Evolutionary conservation across 1,139 yeast genomes (phyloP).

Genomic region (Candida buenavistaensis): DNA sequence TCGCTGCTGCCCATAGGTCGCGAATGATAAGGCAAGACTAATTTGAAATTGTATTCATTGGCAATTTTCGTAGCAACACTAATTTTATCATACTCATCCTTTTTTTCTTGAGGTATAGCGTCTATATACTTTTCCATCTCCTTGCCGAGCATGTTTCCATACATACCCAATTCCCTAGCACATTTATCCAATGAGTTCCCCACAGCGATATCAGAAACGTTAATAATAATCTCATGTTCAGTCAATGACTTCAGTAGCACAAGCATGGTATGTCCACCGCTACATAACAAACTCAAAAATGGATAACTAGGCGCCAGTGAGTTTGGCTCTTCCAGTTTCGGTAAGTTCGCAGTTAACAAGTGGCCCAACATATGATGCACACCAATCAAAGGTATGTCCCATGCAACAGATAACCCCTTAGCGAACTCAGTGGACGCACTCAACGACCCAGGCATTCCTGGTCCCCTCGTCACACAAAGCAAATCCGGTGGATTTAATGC

Average conservation of each 20-base stretch:
- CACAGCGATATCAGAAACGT: slow-evolving; percentile 84
- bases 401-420: slow-evolving; percentile 79
- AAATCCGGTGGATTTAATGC: slow-evolving; percentile 58
- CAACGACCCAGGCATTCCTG: slow-evolving; percentile 93
- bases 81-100: slow-evolving; percentile 20
- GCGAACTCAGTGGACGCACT: slow-evolving; percentile 83
- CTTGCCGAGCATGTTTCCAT: slow-evolving; percentile 82
- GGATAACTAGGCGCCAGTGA: slow-evolving; percentile 61
- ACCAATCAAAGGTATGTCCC: slow-evolving; percentile 77
- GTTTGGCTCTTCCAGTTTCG: slow-evolving; percentile 34
- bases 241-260: slow-evolving; percentile 62
- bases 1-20: slow-evolving; percentile 27
- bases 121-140: slow-evolving; percentile 67
- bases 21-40: slow-evolving; percentile 36
- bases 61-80: slow-evolving; percentile 21
- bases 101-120: slow-evolving; percentile 23
- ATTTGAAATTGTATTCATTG: slow-evolving; percentile 30
- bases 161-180: slow-evolving; percentile 78
- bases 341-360: slow-evolving; percentile 66
- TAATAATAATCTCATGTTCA: slow-evolving; percentile 70
- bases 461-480: slow-evolving; percentile 91
- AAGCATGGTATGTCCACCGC: slow-evolving; percentile 95
- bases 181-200: slow-evolving; percentile 95
- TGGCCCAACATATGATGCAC: slow-evolving; percentile 98
- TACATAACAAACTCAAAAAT: slow-evolving; percentile 73